These are phyloP conservation scores for Trametes coccinea DNA, from an alignment of 768 basidiomycete genomes.

Conservation along the genomic window DNA sequence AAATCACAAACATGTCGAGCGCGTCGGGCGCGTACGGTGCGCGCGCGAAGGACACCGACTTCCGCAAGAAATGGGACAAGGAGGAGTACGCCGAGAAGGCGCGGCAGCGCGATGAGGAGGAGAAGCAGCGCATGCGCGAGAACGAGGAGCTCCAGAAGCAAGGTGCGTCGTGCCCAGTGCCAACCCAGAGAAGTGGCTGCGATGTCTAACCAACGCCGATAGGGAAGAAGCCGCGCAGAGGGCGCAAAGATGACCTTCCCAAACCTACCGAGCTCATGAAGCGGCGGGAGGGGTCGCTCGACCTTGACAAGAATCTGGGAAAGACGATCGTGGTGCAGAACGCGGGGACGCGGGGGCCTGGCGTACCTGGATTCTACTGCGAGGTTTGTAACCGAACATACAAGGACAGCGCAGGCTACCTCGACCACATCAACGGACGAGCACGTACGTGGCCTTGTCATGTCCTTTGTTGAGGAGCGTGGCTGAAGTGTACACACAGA, in stretches of 20 bases:
- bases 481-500: constrained; percentile 49
- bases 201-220: background rate
- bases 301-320: constrained; percentile 91
- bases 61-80: constrained; percentile 93
- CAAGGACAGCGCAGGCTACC: constrained; percentile 91
- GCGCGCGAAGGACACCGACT: constrained; percentile 63
- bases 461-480: background rate
- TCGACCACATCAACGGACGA: constrained; percentile 95
- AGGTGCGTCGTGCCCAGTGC: constrained; percentile 49
- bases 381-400: constrained; percentile 89
- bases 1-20: constrained; percentile 21
- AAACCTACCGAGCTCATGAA: constrained; percentile 95
- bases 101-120: constrained; percentile 76
- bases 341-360: constrained; percentile 77
- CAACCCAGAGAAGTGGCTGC: background rate
- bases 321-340: constrained; percentile 96
- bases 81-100: constrained; percentile 87
- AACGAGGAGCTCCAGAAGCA: constrained; percentile 84
- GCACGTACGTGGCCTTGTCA: constrained; percentile 63
- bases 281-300: constrained; percentile 78
- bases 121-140: constrained; percentile 80
- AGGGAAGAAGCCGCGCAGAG: constrained; percentile 84
- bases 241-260: constrained; percentile 74
- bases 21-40: constrained; percentile 36
- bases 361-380: constrained; percentile 93